Percentiles rank a stretch among this genome's conserved stretches.
Evolutionary conservation across 2,329 filamentous ascomycete species (phyloP).

Genomic region (Massarina eburnea): DNA sequence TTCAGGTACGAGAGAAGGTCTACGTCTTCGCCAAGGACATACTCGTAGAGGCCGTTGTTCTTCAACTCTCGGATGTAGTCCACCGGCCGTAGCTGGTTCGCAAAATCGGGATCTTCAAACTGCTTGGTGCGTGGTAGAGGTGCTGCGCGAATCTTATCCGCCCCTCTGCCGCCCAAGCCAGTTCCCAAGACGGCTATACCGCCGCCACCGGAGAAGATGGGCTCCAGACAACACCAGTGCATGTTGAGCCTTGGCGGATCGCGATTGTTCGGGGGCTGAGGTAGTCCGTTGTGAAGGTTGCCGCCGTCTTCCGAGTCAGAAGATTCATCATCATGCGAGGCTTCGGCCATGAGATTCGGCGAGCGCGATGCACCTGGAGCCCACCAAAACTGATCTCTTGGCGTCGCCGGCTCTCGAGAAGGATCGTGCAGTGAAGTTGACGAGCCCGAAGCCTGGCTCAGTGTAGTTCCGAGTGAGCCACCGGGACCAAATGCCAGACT

Average conservation of each 20-base stretch:
- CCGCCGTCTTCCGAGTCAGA: constrained; percentile 42
- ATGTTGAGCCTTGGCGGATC: constrained; percentile 56
- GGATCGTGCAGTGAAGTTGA: constrained; percentile 25
- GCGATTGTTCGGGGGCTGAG: constrained; percentile 32
- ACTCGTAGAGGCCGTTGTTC: constrained; percentile 45
- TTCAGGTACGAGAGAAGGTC: constrained; percentile 43
- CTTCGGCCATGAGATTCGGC: constrained; percentile 62
- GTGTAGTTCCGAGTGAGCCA: constrained; percentile 24
- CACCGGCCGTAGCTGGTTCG: constrained; percentile 51
- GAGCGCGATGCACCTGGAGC: constrained; percentile 57
- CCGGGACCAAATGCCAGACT: constrained; percentile 38
- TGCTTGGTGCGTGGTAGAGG: constrained; percentile 57
- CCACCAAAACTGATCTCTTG: constrained; percentile 58
- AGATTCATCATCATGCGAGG: constrained; percentile 39
- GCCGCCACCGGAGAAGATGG: constrained; percentile 61
- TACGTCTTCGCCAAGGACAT: constrained; percentile 44
- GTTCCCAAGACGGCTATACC: constrained; percentile 59
- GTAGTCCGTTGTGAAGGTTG: constrained; percentile 39
- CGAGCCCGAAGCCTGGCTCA: constrained; percentile 34
- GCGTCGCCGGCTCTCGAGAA: constrained; percentile 20
- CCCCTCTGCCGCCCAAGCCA: constrained; percentile 51
- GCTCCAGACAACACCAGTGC: constrained; percentile 63
- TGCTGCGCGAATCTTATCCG: constrained; percentile 58
- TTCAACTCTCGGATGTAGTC: constrained; percentile 45
- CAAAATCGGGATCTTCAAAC: constrained; percentile 59